These are phyloP conservation scores for Fusarium pseudoanthophilum DNA, from an alignment of 2,329 filamentous ascomycete species.

Conservation along the genomic window DNA sequence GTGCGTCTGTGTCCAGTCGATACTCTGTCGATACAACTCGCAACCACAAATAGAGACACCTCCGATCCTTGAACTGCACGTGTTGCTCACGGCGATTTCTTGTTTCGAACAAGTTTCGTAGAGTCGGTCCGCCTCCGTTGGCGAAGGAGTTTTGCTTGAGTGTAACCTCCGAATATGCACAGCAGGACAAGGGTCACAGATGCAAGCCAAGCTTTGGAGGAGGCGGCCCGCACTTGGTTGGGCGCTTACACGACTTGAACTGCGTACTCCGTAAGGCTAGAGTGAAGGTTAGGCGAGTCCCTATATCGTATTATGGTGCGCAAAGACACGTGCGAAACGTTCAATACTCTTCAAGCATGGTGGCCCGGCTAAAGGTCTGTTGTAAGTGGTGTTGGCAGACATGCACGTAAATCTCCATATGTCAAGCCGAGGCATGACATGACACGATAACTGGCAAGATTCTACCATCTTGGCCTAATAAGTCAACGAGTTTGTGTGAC, in stretches of 20 bases:
- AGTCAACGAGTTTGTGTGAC: not conserved
- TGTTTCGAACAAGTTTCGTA: slow-evolving; percentile 10
- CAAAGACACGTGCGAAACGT: slow-evolving; percentile 39
- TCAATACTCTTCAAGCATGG: slow-evolving; percentile 22
- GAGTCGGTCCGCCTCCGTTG: slow-evolving; percentile 23
- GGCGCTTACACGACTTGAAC: slow-evolving; percentile 28
- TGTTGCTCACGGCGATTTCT: slow-evolving; percentile 21
- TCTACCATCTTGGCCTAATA: not conserved
- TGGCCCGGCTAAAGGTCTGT: not conserved
- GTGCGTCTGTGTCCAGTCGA: not conserved
- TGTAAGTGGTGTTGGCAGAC: not conserved
- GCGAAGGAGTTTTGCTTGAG: not conserved
- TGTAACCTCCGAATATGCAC: slow-evolving; percentile 18
- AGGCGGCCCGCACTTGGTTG: slow-evolving; percentile 25
- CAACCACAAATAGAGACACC: slow-evolving; percentile 3
- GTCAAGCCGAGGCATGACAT: slow-evolving; percentile 12
- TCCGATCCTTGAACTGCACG: not conserved
- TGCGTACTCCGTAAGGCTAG: slow-evolving; percentile 2
- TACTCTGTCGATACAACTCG: slow-evolving; percentile 14
- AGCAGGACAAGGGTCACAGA: slow-evolving; percentile 5
- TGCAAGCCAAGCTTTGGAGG: slow-evolving; percentile 31
- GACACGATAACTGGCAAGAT: not conserved
- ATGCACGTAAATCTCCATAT: slow-evolving; percentile 10
- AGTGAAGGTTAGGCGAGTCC: slow-evolving; percentile 1
- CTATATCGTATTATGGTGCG: slow-evolving; percentile 1